Percentiles rank a stretch among this genome's conserved stretches.
Evolutionary conservation across 2,329 filamentous ascomycete species (phyloP).

Genomic region (Akanthomyces muscarius): DNA sequence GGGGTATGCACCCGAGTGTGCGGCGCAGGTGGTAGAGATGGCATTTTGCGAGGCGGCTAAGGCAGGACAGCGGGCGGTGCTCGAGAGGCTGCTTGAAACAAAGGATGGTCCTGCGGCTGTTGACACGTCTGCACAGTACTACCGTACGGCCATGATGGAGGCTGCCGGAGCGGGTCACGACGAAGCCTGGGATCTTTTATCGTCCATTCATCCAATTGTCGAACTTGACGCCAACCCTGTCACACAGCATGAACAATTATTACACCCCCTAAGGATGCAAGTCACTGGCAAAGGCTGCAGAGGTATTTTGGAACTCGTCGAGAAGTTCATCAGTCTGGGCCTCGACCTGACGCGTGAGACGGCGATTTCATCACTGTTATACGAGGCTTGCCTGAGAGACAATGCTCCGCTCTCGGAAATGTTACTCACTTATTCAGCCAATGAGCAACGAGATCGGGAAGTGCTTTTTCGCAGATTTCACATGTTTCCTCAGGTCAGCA

Average conservation of each 20-base stretch:
- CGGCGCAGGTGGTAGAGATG: too few species aligned
- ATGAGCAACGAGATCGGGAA: not conserved
- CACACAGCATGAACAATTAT: not conserved
- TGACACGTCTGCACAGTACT: not conserved
- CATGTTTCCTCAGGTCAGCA: not conserved
- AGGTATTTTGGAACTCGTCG: not conserved
- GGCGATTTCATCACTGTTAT: not conserved
- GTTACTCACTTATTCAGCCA: not conserved
- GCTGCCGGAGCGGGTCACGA: not conserved
- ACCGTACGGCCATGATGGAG: not conserved
- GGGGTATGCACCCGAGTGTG: not conserved
- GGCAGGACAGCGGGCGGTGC: not conserved
- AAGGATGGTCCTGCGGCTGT: not conserved
- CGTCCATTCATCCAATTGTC: not conserved
- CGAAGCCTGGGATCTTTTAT: slow-evolving; percentile 4
- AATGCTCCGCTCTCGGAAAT: not conserved
- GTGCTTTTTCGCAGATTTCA: too few species aligned
- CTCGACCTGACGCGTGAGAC: not conserved
- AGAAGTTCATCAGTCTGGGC: not conserved
- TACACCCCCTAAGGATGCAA: fast-evolving
- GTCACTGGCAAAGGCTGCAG: not conserved
- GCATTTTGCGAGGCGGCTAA: not conserved
- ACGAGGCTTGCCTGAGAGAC: not conserved
- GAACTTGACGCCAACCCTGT: not conserved
- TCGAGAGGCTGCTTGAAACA: not conserved